A percentile compares a stretch with the other conserved stretches of the same genome.
phyloP scores from a whole-genome alignment of 2,329 filamentous ascomycete genomes.

The Scorias spongiosa region DNA sequence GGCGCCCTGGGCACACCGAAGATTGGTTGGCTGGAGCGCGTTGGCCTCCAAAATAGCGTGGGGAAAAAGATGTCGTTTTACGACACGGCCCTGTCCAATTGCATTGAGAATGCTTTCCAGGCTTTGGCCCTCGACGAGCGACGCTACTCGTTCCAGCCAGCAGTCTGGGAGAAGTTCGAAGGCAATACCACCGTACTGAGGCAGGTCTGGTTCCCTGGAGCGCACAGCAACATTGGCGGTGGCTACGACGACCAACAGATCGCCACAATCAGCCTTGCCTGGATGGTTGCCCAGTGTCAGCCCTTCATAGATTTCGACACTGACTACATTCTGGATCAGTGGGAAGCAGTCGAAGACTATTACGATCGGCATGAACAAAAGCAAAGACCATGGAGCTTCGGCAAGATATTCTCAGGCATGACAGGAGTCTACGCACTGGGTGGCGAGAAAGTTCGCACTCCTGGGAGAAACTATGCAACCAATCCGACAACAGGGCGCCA shows the following conservation, averaged over 20 bases:
- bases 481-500: conserved; percentile 28
- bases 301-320: conserved; percentile 32
- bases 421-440: conserved; percentile 32
- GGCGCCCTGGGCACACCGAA: conserved; percentile 31
- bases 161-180: conserved; percentile 28
- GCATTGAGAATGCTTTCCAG: conserved; percentile 30
- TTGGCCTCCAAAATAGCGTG: conserved; percentile 18
- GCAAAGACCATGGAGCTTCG: conserved; percentile 33
- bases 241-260: conserved; percentile 31
- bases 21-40: conserved; percentile 24
- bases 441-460: conserved; percentile 29
- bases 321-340: conserved; percentile 32
- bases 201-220: conserved; percentile 35
- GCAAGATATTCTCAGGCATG: conserved; percentile 30
- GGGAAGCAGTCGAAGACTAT: conserved; percentile 29
- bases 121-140: conserved; percentile 30
- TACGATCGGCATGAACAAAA: conserved; percentile 28
- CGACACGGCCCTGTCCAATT: conserved; percentile 29
- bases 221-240: conserved; percentile 31
- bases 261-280: conserved; percentile 38
- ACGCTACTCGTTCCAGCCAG: conserved; percentile 25
- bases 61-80: conserved; percentile 30
- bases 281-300: conserved; percentile 41
- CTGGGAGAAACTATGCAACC: conserved; percentile 31
- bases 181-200: conserved; percentile 29